phyloP scores from a whole-genome alignment of 169 alveolate species.

The Cryptosporidium ryanae region DNA sequence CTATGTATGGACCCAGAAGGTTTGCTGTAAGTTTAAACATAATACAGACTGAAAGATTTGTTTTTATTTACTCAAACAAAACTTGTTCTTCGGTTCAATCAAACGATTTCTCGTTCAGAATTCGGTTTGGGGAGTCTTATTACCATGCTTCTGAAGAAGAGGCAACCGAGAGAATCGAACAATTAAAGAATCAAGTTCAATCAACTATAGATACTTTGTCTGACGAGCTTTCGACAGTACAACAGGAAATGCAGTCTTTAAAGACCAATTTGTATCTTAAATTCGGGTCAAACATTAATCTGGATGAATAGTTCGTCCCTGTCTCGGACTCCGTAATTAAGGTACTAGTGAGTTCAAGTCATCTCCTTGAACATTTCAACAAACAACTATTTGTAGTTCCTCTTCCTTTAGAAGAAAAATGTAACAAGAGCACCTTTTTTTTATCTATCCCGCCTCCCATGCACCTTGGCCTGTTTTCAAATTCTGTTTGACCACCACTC shows the following conservation, averaged over 20 bases:
- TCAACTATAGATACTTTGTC: slow-evolving; percentile 20
- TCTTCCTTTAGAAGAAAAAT: no score
- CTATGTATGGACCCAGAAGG: slow-evolving; percentile 69
- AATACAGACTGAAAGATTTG: not conserved
- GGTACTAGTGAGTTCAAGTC: no score
- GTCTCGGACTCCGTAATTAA: not conserved
- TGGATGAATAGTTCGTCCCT: slow-evolving; percentile 18
- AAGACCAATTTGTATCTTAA: slow-evolving; percentile 52
- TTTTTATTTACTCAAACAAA: no score
- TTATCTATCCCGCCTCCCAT: no score
- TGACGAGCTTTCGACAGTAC: slow-evolving; percentile 4
- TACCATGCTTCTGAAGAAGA: slow-evolving; percentile 54
- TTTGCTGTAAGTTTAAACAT: slow-evolving; percentile 49
- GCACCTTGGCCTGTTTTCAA: no score
- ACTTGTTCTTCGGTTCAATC: no score
- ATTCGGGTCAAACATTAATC: slow-evolving; percentile 65
- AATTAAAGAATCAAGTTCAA: slow-evolving; percentile 10
- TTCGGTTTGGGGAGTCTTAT: slow-evolving; percentile 54
- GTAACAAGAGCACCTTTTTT: no score
- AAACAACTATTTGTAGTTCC: no score
- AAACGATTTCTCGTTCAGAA: not conserved
- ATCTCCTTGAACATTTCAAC: no score
- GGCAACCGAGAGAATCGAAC: slow-evolving; percentile 47
- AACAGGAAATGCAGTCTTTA: slow-evolving; percentile 33
- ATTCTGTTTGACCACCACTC: no score